Evolutionary conservation across 2,329 filamentous ascomycete species (phyloP), one percentile per base, ranked within the genome.

Genomic region (Ophiostoma piceae): DNA sequence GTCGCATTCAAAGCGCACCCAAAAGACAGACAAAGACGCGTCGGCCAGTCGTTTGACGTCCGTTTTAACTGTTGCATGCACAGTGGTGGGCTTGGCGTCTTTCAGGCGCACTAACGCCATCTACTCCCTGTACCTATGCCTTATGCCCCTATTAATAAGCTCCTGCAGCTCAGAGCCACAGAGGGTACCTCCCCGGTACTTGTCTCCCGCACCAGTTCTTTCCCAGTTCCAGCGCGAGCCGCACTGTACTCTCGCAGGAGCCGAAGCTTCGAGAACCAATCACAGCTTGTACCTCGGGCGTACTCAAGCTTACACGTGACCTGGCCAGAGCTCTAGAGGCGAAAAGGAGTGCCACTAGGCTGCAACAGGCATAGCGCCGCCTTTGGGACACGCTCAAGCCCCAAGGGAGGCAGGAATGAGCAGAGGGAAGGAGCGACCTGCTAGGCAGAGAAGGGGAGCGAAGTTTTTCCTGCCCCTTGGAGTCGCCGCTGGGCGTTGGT

Each of bases 401-500:
- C 77, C 57, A 77, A 79, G 39, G 54, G 65, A 43, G 37, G 37
- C 65, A 66, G 35, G 65, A 32, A 47, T 29, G 41, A 47, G 43
- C 43, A 47, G 43, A 47, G 43, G 43, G 39, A 16, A 67, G 65
- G 26, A 66, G 66, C 41, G 66, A 26, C 66, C 43, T 35, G 66
- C 43, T 39, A 39, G 66, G 69, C 43, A 47, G 76, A 78, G 79
- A 76, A 78, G 77, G 66, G 67, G 54, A 71, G 71, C 81, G 80
- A 80, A 79, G 80, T 79, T 82, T 81, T 80, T 79, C 76, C 75
- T 77, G 77, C 76, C 78, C 77, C 77, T 76, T 73, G 73, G 74
- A 29, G n/a, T 43, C 39, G 37, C 65, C 39, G 39, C 43, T 67
- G 41, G 12, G 65, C 68, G 65, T 57, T 39, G 47, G 54, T 68